A percentile compares a stretch with the other conserved stretches of the same genome.
Evolutionary conservation across 1,284 basidiomycete species (phyloP).

Genomic region (Papiliotrema terrestris): DNA sequence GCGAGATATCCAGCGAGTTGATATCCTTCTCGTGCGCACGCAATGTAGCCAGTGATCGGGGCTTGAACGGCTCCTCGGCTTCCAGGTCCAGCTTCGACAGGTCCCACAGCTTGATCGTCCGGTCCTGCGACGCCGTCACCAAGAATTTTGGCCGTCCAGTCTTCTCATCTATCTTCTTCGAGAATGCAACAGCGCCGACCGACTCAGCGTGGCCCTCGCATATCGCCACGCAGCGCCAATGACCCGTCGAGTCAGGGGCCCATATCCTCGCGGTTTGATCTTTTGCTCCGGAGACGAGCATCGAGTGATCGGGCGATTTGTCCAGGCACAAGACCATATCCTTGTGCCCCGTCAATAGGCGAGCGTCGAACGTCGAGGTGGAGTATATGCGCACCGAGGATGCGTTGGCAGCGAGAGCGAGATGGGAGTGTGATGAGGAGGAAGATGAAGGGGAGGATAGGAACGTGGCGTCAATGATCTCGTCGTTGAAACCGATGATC

Average conservation of each 20-base stretch:
- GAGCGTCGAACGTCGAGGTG: slow-evolving; percentile 65
- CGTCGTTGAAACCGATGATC: slow-evolving; percentile 95
- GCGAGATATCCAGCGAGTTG: slow-evolving; percentile 89
- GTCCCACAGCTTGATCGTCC: slow-evolving; percentile 99
- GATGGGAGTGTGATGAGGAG: slow-evolving; percentile 54
- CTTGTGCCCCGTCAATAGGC: slow-evolving; percentile 78
- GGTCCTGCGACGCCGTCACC: slow-evolving; percentile 93
- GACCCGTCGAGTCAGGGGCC: slow-evolving; percentile 57
- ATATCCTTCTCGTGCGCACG: slow-evolving; percentile 99
- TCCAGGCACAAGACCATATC: slow-evolving; percentile 90
- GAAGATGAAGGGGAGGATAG: slow-evolving; percentile 55
- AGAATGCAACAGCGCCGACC: slow-evolving; percentile 83
- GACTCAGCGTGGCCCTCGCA: slow-evolving; percentile 95
- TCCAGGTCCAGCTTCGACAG: slow-evolving; percentile 55
- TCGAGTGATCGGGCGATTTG: slow-evolving; percentile 60
- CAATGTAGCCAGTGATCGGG: slow-evolving; percentile 79
- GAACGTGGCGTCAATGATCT: slow-evolving; percentile 86
- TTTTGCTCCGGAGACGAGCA: slow-evolving; percentile 87
- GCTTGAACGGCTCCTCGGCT: slow-evolving; percentile 51
- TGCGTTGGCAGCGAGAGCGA: slow-evolving; percentile 95
- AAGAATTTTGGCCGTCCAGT: slow-evolving; percentile 57
- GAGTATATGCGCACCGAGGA: slow-evolving; percentile 85
- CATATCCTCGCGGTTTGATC: slow-evolving; percentile 86
- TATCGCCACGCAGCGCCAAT: slow-evolving; percentile 76
- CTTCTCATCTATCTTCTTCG: slow-evolving; percentile 50